Base-by-base conservation (phyloP, 495 filamentous ascomycete species). In the Xylaria nigripes region DNA sequence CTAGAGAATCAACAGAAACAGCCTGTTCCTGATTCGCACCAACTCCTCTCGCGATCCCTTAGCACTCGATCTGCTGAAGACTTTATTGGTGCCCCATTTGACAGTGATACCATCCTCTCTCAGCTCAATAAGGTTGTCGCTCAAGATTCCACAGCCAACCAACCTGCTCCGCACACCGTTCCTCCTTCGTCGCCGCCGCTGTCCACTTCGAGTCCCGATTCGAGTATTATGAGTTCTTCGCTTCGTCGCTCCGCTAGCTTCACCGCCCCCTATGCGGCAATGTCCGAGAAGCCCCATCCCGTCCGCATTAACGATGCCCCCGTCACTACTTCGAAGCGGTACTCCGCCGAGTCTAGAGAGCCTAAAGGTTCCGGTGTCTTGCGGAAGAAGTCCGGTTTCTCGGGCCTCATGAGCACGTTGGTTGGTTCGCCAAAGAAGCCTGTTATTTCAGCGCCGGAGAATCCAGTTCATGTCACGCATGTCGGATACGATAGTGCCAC, bases 401-500 rank as follows among this genome's bases (percentile, higher is more conserved):
- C 92, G 2, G 90, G 85, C 61, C 95, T 97, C 65, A 85, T 98
- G 80, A 95, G 84, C 63, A 92, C 86, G 70, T 79, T 96, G 69
- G 80, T 97, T 44, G 90, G 93, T 32, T 92, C 89, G 23, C 93
- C 87, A 38, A 86, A 90, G 59, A 86, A 86, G 56, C 86, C 93
- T 30, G 86, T 94, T 63, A 97, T 98, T 56, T 97, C 93, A 6
- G 85, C 88, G 8, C 93, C 93, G 40, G 90, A 95, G 69, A 96
- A 98, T 65, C 94, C 94, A 10, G 90, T 97, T 24, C 93, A 98
- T 68, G 86, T 98, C 50, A 98, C 94, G 41, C 93, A 98, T 66
- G 93, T 98, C 50, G 91, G 94, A 46, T 96, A 95, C 68, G 91
- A 98, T 69, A 95, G 94, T 72, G 81, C 89, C 60, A 98, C 93